These are phyloP conservation scores for Neurospora sp. DNA, from an alignment of 495 filamentous ascomycete species.

Conservation along the genomic window DNA sequence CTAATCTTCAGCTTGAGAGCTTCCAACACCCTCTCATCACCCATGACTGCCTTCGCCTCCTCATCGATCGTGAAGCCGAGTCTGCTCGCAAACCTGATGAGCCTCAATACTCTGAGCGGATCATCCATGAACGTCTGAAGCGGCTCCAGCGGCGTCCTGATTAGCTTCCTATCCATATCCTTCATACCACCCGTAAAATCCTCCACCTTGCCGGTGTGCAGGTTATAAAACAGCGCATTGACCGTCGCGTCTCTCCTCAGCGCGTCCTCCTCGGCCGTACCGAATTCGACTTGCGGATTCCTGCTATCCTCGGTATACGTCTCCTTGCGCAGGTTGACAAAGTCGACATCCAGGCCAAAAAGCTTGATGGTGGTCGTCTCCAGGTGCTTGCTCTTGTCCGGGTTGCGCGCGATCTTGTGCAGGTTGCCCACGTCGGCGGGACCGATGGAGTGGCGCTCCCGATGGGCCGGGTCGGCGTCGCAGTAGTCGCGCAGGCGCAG, in stretches of 20 bases:
- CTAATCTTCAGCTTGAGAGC: conserved; percentile 85
- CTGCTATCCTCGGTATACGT: conserved; percentile 76
- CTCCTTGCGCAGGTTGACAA: conserved; percentile 91
- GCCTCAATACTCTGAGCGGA: conserved; percentile 76
- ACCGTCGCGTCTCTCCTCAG: conserved; percentile 84
- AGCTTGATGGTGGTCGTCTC: conserved; percentile 83
- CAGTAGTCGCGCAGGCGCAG: conserved; percentile 48
- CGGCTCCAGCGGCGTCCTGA: conserved; percentile 82
- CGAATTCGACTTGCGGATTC: conserved; percentile 89
- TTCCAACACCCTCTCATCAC: conserved; percentile 55
- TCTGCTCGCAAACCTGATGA: conserved; percentile 83
- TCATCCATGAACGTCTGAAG: conserved; percentile 93
- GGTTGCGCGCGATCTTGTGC: conserved; percentile 77
- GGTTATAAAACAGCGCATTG: conserved; percentile 94
- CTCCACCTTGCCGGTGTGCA: conserved; percentile 66
- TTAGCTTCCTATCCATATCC: conserved; percentile 60
- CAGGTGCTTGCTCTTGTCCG: conserved; percentile 95
- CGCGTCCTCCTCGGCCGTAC: conserved; percentile 83
- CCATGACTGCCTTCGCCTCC: conserved; percentile 63
- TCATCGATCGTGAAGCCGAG: conserved; percentile 67
- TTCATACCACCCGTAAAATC: conserved; percentile 73
- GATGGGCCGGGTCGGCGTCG: conserved; percentile 28
- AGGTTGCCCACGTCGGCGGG: conserved; percentile 51
- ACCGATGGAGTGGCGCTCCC: conserved; percentile 33
- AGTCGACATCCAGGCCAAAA: conserved; percentile 80